Evolutionary conservation across 2,329 filamentous ascomycete species (phyloP).

Genomic region (Pseudopithomyces chartarum): DNA sequence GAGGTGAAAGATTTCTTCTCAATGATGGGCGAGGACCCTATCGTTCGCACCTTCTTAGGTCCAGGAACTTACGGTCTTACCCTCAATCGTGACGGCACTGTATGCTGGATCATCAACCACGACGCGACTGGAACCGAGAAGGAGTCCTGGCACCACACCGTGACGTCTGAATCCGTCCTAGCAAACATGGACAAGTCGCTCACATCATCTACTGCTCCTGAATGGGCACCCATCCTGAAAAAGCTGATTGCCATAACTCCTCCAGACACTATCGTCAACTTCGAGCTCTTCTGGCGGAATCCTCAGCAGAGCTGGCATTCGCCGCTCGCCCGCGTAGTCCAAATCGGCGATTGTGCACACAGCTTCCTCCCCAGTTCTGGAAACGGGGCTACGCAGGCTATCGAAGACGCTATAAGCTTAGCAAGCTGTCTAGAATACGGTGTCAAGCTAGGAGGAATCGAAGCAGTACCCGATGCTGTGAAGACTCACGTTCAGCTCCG

Average conservation of each 20-base stretch:
- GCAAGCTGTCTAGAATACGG: conserved; percentile 15
- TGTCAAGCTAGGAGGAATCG: not conserved
- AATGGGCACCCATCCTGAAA: conserved; percentile 5
- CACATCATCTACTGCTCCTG: not conserved
- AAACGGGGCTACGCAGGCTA: conserved; percentile 57
- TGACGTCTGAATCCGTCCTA: not conserved
- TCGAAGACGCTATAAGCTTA: conserved; percentile 48
- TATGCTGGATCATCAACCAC: conserved; percentile 4
- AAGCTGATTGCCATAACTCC: conserved; percentile 9
- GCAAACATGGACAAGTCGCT: conserved; percentile 8
- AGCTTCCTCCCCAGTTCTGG: conserved; percentile 56
- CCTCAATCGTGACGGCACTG: not conserved
- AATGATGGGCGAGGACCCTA: conserved; percentile 3
- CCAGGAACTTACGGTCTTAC: conserved; percentile 3
- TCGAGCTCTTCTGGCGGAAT: conserved; percentile 57
- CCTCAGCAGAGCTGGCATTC: conserved; percentile 56
- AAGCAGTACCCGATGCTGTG: conserved; percentile 13
- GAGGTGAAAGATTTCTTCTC: conserved; percentile 3
- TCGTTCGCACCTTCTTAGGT: conserved; percentile 5
- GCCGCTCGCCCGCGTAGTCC: conserved; percentile 49
- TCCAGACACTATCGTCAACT: conserved; percentile 46
- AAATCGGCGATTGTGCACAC: conserved; percentile 58
- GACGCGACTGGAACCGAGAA: conserved; percentile 3
- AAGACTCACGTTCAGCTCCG: conserved; percentile 26
- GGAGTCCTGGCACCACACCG: not conserved